Conservation (phyloP, 352 stramenopile genomes). For the Thraustotheca clavata region DNA sequence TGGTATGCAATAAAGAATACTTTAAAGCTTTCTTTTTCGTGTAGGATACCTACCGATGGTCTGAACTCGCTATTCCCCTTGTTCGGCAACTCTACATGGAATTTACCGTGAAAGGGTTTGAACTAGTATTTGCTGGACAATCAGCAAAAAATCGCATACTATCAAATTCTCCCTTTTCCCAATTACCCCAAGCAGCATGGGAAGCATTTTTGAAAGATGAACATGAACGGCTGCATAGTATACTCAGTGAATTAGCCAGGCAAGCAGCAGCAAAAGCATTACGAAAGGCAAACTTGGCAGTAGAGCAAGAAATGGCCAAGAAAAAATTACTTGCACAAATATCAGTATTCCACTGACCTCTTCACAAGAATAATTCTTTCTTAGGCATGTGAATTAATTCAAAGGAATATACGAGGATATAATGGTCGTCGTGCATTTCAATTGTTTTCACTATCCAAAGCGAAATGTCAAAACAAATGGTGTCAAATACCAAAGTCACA, state of each 20-base stretch:
- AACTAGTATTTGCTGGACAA: slow-evolving; percentile 11
- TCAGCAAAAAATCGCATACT: background rate
- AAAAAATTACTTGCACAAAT: too few species aligned
- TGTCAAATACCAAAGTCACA: too few species aligned
- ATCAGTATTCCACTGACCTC: too few species aligned
- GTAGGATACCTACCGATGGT: background rate
- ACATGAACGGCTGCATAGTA: background rate
- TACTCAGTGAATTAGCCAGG: too few species aligned
- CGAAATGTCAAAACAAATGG: too few species aligned
- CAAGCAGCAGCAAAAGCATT: slow-evolving; percentile 3
- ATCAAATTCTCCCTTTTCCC: background rate
- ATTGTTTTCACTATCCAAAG: too few species aligned
- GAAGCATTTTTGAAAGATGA: background rate
- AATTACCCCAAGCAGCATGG: background rate
- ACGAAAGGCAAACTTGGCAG: background rate
- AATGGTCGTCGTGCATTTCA: background rate
- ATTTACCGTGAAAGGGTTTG: slow-evolving; percentile 4
- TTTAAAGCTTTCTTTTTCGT: background rate
- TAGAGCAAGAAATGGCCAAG: too few species aligned
- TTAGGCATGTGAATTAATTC: background rate
- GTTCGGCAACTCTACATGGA: slow-evolving; percentile 13
- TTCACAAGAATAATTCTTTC: too few species aligned
- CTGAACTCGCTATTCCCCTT: background rate
- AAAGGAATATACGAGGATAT: background rate
- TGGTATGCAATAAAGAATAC: too few species aligned